A percentile compares a stretch with the other conserved stretches of the same genome.
These are phyloP conservation scores for Aspergillus brunneoviolaceus DNA, from an alignment of 2,329 filamentous ascomycete genomes.

Conservation along the genomic window DNA sequence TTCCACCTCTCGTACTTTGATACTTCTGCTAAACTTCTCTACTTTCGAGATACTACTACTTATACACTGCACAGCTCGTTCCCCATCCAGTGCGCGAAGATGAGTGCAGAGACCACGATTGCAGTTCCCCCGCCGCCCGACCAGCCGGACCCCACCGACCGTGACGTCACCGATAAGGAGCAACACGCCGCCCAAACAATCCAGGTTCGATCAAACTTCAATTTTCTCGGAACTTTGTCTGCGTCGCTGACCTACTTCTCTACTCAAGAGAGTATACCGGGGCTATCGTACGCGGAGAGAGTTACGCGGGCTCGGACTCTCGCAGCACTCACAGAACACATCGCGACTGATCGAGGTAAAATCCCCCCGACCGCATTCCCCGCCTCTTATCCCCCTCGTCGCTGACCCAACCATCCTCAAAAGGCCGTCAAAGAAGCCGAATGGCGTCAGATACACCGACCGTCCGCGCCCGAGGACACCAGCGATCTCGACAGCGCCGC, in stretches of 20 bases:
- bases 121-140: not conserved
- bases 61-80: too few relatives aligned
- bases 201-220: not conserved
- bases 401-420: not conserved
- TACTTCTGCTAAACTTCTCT: too few relatives aligned
- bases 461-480: slow-evolving; percentile 26
- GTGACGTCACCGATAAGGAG: slow-evolving; percentile 6
- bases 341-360: slow-evolving; percentile 65
- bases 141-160: not conserved
- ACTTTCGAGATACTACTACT: too few relatives aligned
- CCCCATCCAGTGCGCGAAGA: not conserved
- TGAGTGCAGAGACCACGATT: not conserved
- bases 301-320: slow-evolving; percentile 1
- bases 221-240: not conserved
- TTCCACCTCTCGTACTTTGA: not conserved
- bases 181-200: slow-evolving; percentile 1
- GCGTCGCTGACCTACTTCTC: not conserved
- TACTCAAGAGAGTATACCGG: slow-evolving; percentile 5
- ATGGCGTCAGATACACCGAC: slow-evolving; percentile 51
- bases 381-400: not conserved
- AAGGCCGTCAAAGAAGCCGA: slow-evolving; percentile 57
- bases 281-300: slow-evolving; percentile 10
- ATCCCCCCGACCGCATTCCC: not conserved
- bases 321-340: slow-evolving; percentile 1
- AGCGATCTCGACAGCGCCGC: slow-evolving; percentile 24